Evolutionary conservation across 306 rosid genomes (phyloP), one percentile per base, ranked within the genome.

Genomic region (Albizia julibrissin): DNA sequence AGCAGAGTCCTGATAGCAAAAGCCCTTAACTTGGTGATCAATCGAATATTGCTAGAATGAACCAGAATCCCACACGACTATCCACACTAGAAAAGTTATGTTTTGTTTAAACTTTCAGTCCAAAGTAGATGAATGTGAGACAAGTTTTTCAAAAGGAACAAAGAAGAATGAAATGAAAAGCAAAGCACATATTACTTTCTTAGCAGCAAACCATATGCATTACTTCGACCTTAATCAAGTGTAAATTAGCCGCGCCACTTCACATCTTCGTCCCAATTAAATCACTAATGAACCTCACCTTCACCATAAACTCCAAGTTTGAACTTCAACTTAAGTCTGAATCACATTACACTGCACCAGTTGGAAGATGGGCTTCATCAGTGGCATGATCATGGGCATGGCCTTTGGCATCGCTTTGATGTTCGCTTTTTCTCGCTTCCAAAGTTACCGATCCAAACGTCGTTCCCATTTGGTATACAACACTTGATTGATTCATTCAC

Each of bases 381-480:
- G 77, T 16, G 94, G 97, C 52, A 67, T 93, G 85, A 15, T 93
- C 81, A 4, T 93, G 12, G 98, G 99, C 70, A 37, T 93, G 44
- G 85, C 75, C 82, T 5, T 95, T 44, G 99, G 99, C 0, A 69
- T 95, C 43, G 85, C 82, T 24, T 78, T 93, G 75, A 74, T 93
- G 82, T 2, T 87, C 66, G 92, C 89, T 84, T 89, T 83, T 39
- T 90, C 98, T 85, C 89, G 93, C 33, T 83, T 80, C 3, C 90
- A 78, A 37, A 84, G 77, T 26, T 39, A 15, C 43, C 94, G 99
- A 86, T 89, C 95, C 86, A 91, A 78, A 77, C 86, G 77, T 83
- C 99, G 98, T 40, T 78, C 87, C 15, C 81, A 87, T 82, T 84
- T 95, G 94, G 99, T 95, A 56, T 56, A 54, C 33, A 10, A 40